Base-by-base conservation (phyloP, 2,329 filamentous ascomycete species). In the Colletotrichum lini region DNA sequence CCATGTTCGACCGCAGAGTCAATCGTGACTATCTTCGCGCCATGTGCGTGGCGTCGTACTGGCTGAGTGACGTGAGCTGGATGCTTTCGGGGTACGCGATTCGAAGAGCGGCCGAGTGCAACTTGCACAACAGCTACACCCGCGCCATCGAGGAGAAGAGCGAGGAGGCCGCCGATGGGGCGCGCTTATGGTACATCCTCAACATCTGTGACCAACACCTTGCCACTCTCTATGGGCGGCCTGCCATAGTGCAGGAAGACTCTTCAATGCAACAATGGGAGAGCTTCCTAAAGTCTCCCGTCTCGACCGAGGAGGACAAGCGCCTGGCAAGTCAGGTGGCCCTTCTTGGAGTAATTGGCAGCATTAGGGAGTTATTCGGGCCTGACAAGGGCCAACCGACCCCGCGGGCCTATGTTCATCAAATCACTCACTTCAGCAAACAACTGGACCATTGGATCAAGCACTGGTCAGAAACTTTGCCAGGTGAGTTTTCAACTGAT, bases 201-300 rank as follows among this genome's bases (percentile, higher is more conserved):
- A 90, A 90, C 71, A 87, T 90, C 8, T 90, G 88, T 73, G 89
- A 91, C 68, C 88, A 90, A 70, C 89, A 91, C 73, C 84, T 90
- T 2, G 89, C 88, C 21, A 91, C 90, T 26, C 80, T 90, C 0
- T 91, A 91, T 65, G 88, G 88, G 2, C 82, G 90, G 3, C 87
- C 88, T 1, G 86, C 88, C 0, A 86, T 90, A 10, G 87, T 90
- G 0, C 86, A 87, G 38, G 89, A 91, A 62, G 88, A 91, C 65
- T 79, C 83, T 16, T 85, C 87, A 0, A 88, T 91, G 49, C 85
- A 88, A 60, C 88, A 88, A 6, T 88, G 88, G 80, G 87, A 90
- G 62, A 81, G 83, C 1, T 88, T 91, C 54, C 78, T 90, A n/a
- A 82, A 85, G 45, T 83, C 84, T 0, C 82, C 87, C 0, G 81